phyloP scores from a whole-genome alignment of 1,284 basidiomycete genomes.

The Gomphus sp. region DNA sequence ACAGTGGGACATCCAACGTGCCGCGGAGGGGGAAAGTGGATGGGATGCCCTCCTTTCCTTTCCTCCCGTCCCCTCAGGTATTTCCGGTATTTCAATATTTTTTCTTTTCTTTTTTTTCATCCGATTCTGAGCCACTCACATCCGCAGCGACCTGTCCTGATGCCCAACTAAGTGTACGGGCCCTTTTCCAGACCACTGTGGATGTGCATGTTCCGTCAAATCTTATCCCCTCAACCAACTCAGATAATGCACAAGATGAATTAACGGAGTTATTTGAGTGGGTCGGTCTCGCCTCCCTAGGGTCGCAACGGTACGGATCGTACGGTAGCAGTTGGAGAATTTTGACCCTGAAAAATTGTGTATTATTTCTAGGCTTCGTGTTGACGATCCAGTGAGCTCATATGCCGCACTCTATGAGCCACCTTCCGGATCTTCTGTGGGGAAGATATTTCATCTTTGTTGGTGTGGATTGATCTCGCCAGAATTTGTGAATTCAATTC shows the following conservation, averaged over 20 bases:
- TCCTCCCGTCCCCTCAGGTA: constrained; percentile 8
- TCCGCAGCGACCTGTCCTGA: constrained; percentile 17
- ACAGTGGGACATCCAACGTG: constrained; percentile 31
- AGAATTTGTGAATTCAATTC: constrained; percentile 37
- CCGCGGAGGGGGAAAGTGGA: constrained; percentile 21
- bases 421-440: constrained; percentile 33
- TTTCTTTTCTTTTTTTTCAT: constrained; percentile 6
- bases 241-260: constrained; percentile 23
- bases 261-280: constrained; percentile 51
- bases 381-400: constrained; percentile 19
- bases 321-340: neutral
- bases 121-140: constrained; percentile 24
- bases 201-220: neutral
- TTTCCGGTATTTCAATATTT: too few relatives aligned
- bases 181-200: constrained; percentile 32
- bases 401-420: constrained; percentile 38
- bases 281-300: constrained; percentile 52
- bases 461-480: constrained; percentile 52
- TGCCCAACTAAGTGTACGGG: constrained; percentile 21
- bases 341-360: neutral
- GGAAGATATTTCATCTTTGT: constrained; percentile 37
- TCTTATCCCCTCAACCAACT: neutral
- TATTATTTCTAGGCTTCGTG: neutral
- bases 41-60: constrained; percentile 35
- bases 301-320: constrained; percentile 29